Conservation (phyloP, 768 basidiomycete genomes). For the Tulasnella sp. region DNA sequence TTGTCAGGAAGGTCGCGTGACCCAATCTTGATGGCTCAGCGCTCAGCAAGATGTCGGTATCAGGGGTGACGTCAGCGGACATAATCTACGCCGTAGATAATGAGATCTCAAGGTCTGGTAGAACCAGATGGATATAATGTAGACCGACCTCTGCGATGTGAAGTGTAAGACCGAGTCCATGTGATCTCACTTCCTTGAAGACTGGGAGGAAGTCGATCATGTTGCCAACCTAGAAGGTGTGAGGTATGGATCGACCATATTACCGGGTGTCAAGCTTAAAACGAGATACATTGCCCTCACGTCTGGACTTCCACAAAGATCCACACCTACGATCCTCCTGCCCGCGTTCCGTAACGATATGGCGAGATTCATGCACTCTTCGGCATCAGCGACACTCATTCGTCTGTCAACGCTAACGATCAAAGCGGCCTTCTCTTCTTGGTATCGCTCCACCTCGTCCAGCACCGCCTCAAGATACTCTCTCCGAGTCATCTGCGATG, state of each 20-base stretch:
- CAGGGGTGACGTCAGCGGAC: slow-evolving; percentile 34
- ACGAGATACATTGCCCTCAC: slow-evolving; percentile 22
- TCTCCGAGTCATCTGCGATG: slow-evolving; percentile 43
- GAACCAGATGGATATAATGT: neutral
- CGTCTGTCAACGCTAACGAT: slow-evolving; percentile 68
- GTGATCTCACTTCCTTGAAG: slow-evolving; percentile 43
- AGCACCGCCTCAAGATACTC: slow-evolving; percentile 58
- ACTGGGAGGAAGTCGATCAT: slow-evolving; percentile 40
- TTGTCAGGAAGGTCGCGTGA: slow-evolving; percentile 69
- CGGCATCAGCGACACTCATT: slow-evolving; percentile 42
- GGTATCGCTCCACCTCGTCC: slow-evolving; percentile 49
- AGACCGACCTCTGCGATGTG: slow-evolving; percentile 70
- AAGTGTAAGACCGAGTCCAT: slow-evolving; percentile 60
- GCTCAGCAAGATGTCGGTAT: slow-evolving; percentile 50
- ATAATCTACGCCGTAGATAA: neutral
- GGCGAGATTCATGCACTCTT: slow-evolving; percentile 49
- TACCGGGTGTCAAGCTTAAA: neutral
- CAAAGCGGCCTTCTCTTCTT: slow-evolving; percentile 39
- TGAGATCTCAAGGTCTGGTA: neutral
- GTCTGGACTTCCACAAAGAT: slow-evolving; percentile 67
- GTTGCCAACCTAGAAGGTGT: slow-evolving; percentile 37
- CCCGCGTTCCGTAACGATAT: slow-evolving; percentile 43
- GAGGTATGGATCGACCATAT: neutral
- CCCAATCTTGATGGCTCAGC: slow-evolving; percentile 58
- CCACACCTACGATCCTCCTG: slow-evolving; percentile 59